phyloP scores from a whole-genome alignment of 176 grass and related monocot species.

The Olyra latifolia region DNA sequence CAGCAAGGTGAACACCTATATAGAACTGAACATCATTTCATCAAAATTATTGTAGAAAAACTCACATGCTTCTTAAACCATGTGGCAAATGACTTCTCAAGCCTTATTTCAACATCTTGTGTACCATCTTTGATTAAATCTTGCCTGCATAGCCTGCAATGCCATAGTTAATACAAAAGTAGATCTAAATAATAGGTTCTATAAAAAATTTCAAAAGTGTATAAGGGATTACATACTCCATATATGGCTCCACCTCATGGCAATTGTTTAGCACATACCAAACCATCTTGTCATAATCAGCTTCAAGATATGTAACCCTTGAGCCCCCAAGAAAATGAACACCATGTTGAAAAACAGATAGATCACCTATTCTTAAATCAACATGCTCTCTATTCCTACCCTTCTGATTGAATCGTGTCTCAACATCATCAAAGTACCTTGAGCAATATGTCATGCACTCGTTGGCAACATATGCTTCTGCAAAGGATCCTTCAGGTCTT shows the following conservation, averaged over 20 bases:
- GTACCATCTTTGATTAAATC: background rate
- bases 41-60: background rate
- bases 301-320: background rate
- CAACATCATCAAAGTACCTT: slow-evolving; percentile 13
- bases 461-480: background rate
- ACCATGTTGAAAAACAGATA: background rate
- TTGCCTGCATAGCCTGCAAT: background rate
- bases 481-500: background rate
- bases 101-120: background rate
- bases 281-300: background rate
- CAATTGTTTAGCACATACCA: background rate
- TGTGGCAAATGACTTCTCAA: background rate
- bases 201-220: no score
- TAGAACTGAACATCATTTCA: background rate
- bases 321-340: background rate
- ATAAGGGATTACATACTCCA: background rate
- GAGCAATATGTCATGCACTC: slow-evolving; percentile 2
- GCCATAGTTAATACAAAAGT: background rate
- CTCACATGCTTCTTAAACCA: slow-evolving; percentile 1
- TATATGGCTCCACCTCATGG: background rate
- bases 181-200: background rate
- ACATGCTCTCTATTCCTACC: background rate
- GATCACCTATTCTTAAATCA: background rate
- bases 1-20: background rate
- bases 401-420: background rate